These are phyloP conservation scores for Fragaria nilgerrensis DNA, from an alignment of 306 rosid species.

Conservation along the genomic window DNA sequence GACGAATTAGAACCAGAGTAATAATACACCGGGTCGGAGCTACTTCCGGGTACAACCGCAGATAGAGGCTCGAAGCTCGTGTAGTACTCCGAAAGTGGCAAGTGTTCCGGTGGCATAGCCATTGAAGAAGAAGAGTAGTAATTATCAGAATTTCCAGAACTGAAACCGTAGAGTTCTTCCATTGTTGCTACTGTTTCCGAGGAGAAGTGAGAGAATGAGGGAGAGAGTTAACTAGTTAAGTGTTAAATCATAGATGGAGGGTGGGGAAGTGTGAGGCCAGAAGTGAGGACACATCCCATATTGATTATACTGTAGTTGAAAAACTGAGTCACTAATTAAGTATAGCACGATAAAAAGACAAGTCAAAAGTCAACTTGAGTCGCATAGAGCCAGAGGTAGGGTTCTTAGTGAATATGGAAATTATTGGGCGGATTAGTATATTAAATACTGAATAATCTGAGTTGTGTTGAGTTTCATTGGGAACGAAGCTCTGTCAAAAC, in stretches of 20 bases:
- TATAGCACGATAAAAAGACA: background rate
- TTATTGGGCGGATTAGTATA: background rate
- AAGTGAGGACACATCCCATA: background rate
- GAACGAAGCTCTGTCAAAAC: constrained; percentile 1
- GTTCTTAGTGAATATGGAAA: background rate
- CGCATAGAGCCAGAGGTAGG: background rate
- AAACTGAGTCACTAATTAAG: background rate
- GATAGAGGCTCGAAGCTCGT: constrained; percentile 13
- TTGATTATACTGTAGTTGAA: background rate
- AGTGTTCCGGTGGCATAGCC: constrained; percentile 7
- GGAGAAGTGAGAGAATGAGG: background rate
- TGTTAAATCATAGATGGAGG: background rate
- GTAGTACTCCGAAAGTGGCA: background rate
- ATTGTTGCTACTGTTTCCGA: constrained; percentile 19
- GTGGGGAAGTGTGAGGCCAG: constrained; percentile 12
- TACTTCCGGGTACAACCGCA: constrained; percentile 13
- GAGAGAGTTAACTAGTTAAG: background rate
- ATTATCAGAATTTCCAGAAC: background rate
- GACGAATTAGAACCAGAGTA: constrained; percentile 28
- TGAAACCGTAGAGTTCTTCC: constrained; percentile 38
- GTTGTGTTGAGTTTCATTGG: background rate
- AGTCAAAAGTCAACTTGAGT: constrained; percentile 10
- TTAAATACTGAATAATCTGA: background rate
- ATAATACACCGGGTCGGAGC: constrained; percentile 29
- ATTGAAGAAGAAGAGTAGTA: background rate